Evolutionary conservation across 768 basidiomycete genomes (phyloP).

Genomic region (Psilocybe cyanescens): DNA sequence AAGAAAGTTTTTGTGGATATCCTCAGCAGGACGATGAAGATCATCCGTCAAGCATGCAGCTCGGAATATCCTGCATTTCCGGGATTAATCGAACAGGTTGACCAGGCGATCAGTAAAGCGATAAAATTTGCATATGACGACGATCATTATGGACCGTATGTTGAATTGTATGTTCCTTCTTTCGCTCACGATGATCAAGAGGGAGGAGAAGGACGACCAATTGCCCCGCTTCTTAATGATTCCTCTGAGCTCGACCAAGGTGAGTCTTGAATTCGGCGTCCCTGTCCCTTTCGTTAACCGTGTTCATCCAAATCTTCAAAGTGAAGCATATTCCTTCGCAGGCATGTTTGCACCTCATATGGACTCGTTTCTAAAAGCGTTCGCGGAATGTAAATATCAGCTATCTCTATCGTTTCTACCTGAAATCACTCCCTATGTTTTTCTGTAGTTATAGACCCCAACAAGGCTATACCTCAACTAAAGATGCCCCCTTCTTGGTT

Average conservation of each 20-base stretch:
- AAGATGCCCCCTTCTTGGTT: slow-evolving; percentile 23
- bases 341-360: slow-evolving; percentile 8
- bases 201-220: not conserved
- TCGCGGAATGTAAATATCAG: slow-evolving; percentile 1
- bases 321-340: slow-evolving; percentile 5
- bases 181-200: slow-evolving; percentile 4
- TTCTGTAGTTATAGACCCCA: not conserved
- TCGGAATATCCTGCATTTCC: not conserved
- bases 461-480: not conserved
- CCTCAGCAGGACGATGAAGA: not conserved
- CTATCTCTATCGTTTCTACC: not conserved
- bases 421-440: not conserved
- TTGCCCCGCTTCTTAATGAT: not conserved
- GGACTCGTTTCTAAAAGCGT: not conserved
- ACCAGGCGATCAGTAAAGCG: slow-evolving; percentile 6
- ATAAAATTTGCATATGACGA: not conserved
- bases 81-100: slow-evolving; percentile 2
- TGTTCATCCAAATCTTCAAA: too few relatives aligned
- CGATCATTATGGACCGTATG: not conserved
- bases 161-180: slow-evolving; percentile 1
- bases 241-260: not conserved
- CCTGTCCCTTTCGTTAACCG: too few relatives aligned
- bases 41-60: slow-evolving; percentile 7
- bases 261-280: too few relatives aligned
- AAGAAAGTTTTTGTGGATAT: not conserved